Evolutionary conservation across 225 moss, liverwort and hornwort species (phyloP), one percentile per base, ranked within the genome.

Genomic region (Pleurozium schreberi): DNA sequence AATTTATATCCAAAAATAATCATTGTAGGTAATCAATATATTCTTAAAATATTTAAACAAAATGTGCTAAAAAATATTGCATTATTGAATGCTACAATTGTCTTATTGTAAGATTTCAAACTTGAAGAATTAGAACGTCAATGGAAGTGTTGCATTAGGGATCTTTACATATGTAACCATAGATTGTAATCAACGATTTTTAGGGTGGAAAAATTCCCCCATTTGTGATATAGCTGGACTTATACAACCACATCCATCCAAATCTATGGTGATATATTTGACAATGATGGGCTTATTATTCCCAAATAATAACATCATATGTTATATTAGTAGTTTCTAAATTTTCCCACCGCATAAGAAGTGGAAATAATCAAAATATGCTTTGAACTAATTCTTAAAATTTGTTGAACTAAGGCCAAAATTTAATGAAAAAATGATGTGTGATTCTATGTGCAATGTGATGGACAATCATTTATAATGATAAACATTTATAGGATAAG

Each of bases 361-460:
- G 12, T 27, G 0, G 43, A 43, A 71, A 27, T 5, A 71, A 43
- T 27, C 9, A 16, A 71, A 43, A 9, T 70, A 43, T 27, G 27
- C 2, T 16, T 27, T 71, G 43, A 3, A 43, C 13, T 43, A 9
- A 25, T 1, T 26, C 12, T 43, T 27, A 30, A 28, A 30, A 73
- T 28, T 5, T 28, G 18, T 10, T 30, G 5, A 18, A n/a, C 6
- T 30, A 2, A 73, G 6, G 18, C 30, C 30, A 47, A 30, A 30
- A 30, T 47, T 30, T 30, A 47, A 45, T 18, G 18, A 18, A 47
- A 45, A 74, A 74, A 30, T 45, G 73, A 45, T 6, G 10, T 28
- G 11, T 4, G 30, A 11, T 47, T 4, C 10, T 43, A 16, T 28
- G n/a, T 22, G 1, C 3, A 28, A 1, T 28, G 30, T 2, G 4